Evolutionary conservation across 331 rosid species (phyloP), one percentile per base, ranked within the genome.

Genomic region (Stylosanthes scabra): DNA sequence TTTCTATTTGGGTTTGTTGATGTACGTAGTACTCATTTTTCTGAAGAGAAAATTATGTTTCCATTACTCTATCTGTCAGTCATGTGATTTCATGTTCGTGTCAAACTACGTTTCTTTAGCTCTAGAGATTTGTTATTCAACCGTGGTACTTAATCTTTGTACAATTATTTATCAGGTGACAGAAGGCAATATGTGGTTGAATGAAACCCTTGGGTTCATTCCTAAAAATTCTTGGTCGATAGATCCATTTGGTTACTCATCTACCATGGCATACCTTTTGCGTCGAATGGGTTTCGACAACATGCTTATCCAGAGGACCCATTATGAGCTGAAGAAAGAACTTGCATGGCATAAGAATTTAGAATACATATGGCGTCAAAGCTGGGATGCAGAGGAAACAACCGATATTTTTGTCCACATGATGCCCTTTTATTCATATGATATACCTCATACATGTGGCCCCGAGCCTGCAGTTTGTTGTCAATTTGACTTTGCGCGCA

Each of bases 341-440:
- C 97, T 95, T 75, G 87, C 99, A 3, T 77, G 81, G 87, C 85
- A 90, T 70, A 90, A 95, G 81, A 95, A 91, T 78, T 75, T 95
- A 81, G 99, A 95, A 76, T 95, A 87, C 63, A 54, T 87, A 27
- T 95, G 99, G 99, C 96, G 99, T 50, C 99, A 95, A 84, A 90
- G 97, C 76, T 95, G 99, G 99, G 99, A 95, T 86, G 82, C 81
- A 11, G 92, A 85, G 70, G 97, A 95, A 83, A 84, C 89, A 55
- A 95, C 99, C 8, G 97, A 95, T 83, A 92, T 95, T 80, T 95
- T 95, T 84, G 99, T 92, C 74, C 99, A 95, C 70, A 95, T 95
- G 99, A 95, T 95, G 99, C 99, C 99, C 41, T 95, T 95, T 80
- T 95, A 95, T 87, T 91, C 97, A 7, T 95, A 95, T 74, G 99